These are phyloP conservation scores for Rhodotorula sphaerocarpa DNA, from an alignment of 768 basidiomycete genomes.

Conservation along the genomic window DNA sequence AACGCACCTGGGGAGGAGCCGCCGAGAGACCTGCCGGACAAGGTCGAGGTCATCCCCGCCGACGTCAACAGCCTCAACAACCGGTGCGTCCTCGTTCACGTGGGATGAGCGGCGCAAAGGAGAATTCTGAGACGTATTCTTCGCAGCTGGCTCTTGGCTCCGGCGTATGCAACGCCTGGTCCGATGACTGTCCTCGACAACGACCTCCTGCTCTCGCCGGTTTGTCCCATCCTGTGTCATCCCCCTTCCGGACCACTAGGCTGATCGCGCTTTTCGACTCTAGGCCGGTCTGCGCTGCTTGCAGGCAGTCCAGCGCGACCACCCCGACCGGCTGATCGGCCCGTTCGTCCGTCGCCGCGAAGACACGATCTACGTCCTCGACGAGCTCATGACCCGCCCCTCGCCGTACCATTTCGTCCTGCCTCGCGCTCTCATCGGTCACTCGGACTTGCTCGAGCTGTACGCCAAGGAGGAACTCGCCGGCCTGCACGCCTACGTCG, in stretches of 20 bases:
- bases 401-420: neutral
- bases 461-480: neutral
- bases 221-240: neutral
- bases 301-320: neutral
- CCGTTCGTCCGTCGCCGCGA: slow-evolving; percentile 2
- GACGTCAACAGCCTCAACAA: neutral
- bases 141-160: neutral
- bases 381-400: neutral
- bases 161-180: neutral
- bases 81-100: neutral
- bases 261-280: neutral
- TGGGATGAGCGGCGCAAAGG: too few species aligned
- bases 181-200: neutral
- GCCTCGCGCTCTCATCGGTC: neutral
- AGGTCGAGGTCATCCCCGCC: neutral
- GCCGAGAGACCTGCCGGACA: neutral
- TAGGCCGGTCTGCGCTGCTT: neutral
- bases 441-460: neutral
- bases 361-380: neutral
- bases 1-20: neutral
- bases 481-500: neutral
- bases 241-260: neutral
- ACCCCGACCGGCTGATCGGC: neutral
- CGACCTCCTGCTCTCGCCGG: neutral
- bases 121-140: too few species aligned